Evolutionary conservation across 1,284 basidiomycete genomes (phyloP), one percentile per base, ranked within the genome.

Genomic region (Sphaerobolus stellatus): DNA sequence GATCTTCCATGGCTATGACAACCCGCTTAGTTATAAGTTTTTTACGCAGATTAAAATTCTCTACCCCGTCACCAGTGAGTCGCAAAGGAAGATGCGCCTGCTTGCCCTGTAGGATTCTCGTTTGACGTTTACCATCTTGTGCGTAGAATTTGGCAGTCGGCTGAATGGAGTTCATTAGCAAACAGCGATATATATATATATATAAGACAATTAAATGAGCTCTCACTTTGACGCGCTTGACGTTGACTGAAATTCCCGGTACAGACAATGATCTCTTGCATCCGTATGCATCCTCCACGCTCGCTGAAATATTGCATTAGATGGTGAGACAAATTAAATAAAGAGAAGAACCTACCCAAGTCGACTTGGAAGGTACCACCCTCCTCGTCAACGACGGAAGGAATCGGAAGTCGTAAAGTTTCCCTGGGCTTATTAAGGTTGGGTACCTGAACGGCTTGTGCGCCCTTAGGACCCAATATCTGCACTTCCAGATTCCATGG

Each of bases 141-240:
- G 86, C 81, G 64, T 90, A 91, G 72, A 98, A 97, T 63, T 86
- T 86, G 20, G 81, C 93, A 1, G 90, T 95, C 2, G 96, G 93
- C 84, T 92, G 60, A 4, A 59, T 27, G 11, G 18, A n/a, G n/a
- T n/a, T n/a, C n/a, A n/a, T n/a, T n/a, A n/a, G n/a, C n/a, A n/a
- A n/a, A n/a, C n/a, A n/a, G n/a, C n/a, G n/a, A n/a, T n/a, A n/a
- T n/a, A n/a, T n/a, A n/a, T n/a, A n/a, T n/a, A n/a, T n/a, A n/a
- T n/a, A n/a, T n/a, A n/a, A n/a, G n/a, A n/a, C n/a, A n/a, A n/a
- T n/a, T 48, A 25, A 56, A 31, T 5, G 7, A 6, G 27, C 2
- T 70, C 76, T 60, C 60, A 90, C 90, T 76, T 90, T 87, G 14
- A 88, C 78, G 54, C 92, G 78, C 62, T 90, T 83, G n/a, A 98